Percentiles rank a stretch among this genome's conserved stretches.
These are phyloP conservation scores for Malus domestica DNA, from an alignment of 306 rosid genomes.

Conservation along the genomic window ASM211411v1 NC_041790.1:29491501-29492000, in stretches of 20 bases:
- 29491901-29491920: background rate
- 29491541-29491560: background rate
- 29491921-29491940: constrained; percentile 44
- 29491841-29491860: constrained; percentile 9
- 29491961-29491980: constrained; percentile 78
- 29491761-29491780: constrained; percentile 87
- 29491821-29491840: constrained; percentile 10
- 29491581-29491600: background rate
- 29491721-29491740: constrained; percentile 80
- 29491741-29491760: constrained; percentile 89
- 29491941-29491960: constrained; percentile 98
- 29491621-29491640: background rate
- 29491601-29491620: background rate
- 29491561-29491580: background rate
- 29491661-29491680: background rate
- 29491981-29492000: constrained; percentile 98
- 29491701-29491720: background rate
- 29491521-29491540: background rate
- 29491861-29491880: background rate
- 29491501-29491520: background rate
- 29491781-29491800: constrained; percentile 92
- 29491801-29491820: constrained; percentile 95
- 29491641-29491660: background rate
- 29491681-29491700: background rate
- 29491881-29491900: background rate